Evolutionary conservation across 2,329 filamentous ascomycete species (phyloP).

Genomic region (Sarocladium strictum): DNA sequence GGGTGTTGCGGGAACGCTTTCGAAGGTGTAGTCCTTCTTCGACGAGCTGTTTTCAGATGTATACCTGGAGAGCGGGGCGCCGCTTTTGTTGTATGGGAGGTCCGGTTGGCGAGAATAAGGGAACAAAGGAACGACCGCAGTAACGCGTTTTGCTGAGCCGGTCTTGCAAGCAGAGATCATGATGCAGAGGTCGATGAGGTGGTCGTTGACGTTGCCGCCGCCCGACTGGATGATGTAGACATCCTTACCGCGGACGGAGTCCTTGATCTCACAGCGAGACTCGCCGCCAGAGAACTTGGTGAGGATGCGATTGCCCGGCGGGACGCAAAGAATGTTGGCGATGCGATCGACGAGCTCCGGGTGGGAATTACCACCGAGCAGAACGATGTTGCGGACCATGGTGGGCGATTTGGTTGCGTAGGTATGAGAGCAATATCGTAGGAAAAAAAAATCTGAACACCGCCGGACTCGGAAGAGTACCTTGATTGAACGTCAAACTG

Average conservation of each 20-base stretch:
- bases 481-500: neutral
- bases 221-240: slow-evolving; percentile 97
- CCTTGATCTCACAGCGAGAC: slow-evolving; percentile 89
- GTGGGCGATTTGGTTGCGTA: slow-evolving; percentile 15
- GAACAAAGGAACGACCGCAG: slow-evolving; percentile 89
- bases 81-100: slow-evolving; percentile 92
- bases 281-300: slow-evolving; percentile 93
- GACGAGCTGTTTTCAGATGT: slow-evolving; percentile 33
- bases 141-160: slow-evolving; percentile 86
- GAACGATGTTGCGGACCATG: slow-evolving; percentile 94
- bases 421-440: neutral
- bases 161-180: slow-evolving; percentile 98
- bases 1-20: slow-evolving; percentile 85
- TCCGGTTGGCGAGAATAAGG: slow-evolving; percentile 96
- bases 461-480: neutral
- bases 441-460: neutral
- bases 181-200: slow-evolving; percentile 93
- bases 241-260: slow-evolving; percentile 96
- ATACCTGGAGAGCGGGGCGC: slow-evolving; percentile 76
- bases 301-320: slow-evolving; percentile 76
- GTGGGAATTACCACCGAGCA: slow-evolving; percentile 91
- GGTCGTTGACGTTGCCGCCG: slow-evolving; percentile 88
- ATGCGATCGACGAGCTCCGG: slow-evolving; percentile 80
- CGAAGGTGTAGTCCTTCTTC: slow-evolving; percentile 73
- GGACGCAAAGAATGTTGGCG: slow-evolving; percentile 81